Evolutionary conservation across 768 basidiomycete species (phyloP), one percentile per base, ranked within the genome.

Genomic region (Amanita subjunquillea): DNA sequence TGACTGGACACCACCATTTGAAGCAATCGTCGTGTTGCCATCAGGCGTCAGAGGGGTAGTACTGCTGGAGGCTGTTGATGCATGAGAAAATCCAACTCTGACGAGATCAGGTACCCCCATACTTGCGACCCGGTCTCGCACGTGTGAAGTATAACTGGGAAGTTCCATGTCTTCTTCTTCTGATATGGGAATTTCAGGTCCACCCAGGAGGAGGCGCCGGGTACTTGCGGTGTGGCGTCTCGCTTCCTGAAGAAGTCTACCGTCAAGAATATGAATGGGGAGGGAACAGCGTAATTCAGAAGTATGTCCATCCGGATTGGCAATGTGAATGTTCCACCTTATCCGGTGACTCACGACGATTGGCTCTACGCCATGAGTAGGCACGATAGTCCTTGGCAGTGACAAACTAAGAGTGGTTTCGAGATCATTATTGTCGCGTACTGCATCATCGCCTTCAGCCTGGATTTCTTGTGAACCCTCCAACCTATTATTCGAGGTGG

Each of bases 261-360:
- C 63, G 57, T 93, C 85, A 22, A 97, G 83, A 45, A 98, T 75
- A 61, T 89, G 81, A 32, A 98, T 67, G 0, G 95, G 95, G 4
- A 97, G 75, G 1, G 92, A 92, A 66, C 95, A 97, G 13, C 93
- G 83, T n/a, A 98, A 74, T 65, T 97, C 92, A 7, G 91, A 94
- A 2, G 83, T 85, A 63, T 97, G 95, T 0, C 93, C 93, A 62
- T 97, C 95, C 6, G 75, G 74, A 63, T 97, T 98, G 56, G 74
- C 75, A 61, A 94, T 85, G 49, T 83, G 71, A 56, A 91, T 85
- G 13, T 65, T 78, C 88, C 88, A 90, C 37, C 85, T 78, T 59
- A 97, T 77, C 46, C 87, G 83, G 67, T 98, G 91, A 2, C 74
- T 73, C 20, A 92, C 73, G 17, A 70, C 68, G 51, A 94, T 81